Evolutionary conservation across 306 rosid genomes (phyloP).

Genomic region (Arachis hypogaea): DNA sequence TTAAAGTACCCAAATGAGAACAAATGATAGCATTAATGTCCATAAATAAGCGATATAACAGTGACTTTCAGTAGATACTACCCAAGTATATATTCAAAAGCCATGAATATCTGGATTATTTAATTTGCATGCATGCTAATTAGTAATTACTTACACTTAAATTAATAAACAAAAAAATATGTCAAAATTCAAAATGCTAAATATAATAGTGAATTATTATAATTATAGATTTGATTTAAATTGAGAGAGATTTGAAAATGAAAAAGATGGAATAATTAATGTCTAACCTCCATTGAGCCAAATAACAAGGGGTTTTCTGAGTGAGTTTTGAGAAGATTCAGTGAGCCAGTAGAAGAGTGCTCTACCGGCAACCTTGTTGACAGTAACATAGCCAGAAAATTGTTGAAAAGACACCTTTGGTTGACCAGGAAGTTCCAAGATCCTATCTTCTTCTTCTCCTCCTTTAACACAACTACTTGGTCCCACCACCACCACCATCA

Average conservation of each 20-base stretch:
- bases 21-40: slow-evolving; percentile 5
- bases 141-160: neutral
- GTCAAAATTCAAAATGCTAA: no score
- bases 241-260: neutral
- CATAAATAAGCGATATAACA: slow-evolving; percentile 46
- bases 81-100: neutral
- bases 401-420: slow-evolving; percentile 80
- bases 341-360: slow-evolving; percentile 99
- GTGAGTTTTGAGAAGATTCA: slow-evolving; percentile 64
- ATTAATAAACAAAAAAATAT: neutral
- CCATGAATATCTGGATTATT: neutral
- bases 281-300: slow-evolving; percentile 97
- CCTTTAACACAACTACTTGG: slow-evolving; percentile 10
- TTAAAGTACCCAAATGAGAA: slow-evolving; percentile 19
- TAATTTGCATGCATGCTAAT: slow-evolving; percentile 33
- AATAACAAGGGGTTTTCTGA: slow-evolving; percentile 73
- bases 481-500: slow-evolving; percentile 31
- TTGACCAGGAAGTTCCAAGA: slow-evolving; percentile 80
- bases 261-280: neutral
- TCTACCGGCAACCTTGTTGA: slow-evolving; percentile 73
- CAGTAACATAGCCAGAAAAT: slow-evolving; percentile 92
- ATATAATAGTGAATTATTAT: no score
- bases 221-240: no score
- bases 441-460: slow-evolving; percentile 70
- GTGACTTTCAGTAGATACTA: slow-evolving; percentile 22